Percentiles rank a stretch among this genome's conserved stretches.
Conservation (phyloP, 495 filamentous ascomycete species). For the Xylaria nigripes region DNA sequence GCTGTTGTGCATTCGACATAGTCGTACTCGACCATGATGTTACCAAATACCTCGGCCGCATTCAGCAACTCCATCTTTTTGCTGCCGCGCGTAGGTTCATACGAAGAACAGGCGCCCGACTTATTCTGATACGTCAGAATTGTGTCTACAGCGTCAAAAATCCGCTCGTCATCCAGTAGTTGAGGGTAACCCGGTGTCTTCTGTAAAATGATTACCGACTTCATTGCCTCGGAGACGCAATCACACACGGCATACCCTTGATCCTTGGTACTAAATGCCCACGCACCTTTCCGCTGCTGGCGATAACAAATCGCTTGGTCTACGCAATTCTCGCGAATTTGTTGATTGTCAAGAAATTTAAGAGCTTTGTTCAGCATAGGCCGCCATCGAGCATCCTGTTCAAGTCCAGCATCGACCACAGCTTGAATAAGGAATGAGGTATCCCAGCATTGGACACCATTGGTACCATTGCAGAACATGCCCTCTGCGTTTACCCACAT, state of each 20-base stretch:
- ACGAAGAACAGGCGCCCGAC: constrained; percentile 82
- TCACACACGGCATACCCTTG: constrained; percentile 96
- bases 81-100: constrained; percentile 74
- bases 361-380: constrained; percentile 80
- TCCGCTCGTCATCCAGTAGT: constrained; percentile 62
- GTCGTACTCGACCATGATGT: constrained; percentile 97
- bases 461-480: constrained; percentile 91
- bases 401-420: constrained; percentile 68
- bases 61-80: constrained; percentile 77
- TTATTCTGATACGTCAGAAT: constrained; percentile 86
- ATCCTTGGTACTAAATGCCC: constrained; percentile 85
- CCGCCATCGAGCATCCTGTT: constrained; percentile 65
- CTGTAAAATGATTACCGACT: constrained; percentile 80
- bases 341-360: constrained; percentile 82
- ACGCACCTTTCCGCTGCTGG: constrained; percentile 85
- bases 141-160: constrained; percentile 84
- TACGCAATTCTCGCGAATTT: constrained; percentile 76
- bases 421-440: constrained; percentile 83
- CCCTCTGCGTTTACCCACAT: constrained; percentile 90
- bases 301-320: constrained; percentile 80
- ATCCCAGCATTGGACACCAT: constrained; percentile 95
- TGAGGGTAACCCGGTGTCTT: constrained; percentile 65
- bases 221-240: constrained; percentile 84
- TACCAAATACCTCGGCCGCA: constrained; percentile 91
- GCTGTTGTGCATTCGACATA: constrained; percentile 97